These are phyloP conservation scores for Diaporthe citriasiana DNA, from an alignment of 2,329 filamentous ascomycete genomes.

Conservation along the genomic window DNA sequence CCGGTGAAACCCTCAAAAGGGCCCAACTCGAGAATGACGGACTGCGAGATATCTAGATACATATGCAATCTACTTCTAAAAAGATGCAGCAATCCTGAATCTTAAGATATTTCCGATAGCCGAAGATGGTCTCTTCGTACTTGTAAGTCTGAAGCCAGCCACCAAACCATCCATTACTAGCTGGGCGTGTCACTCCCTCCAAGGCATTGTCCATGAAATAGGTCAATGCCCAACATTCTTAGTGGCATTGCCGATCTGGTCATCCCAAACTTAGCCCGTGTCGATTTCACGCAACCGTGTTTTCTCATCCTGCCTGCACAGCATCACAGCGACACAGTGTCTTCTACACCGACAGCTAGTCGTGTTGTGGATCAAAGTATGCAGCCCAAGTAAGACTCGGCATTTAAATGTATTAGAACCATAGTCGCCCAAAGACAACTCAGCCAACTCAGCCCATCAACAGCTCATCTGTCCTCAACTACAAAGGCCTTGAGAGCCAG, in stretches of 20 bases:
- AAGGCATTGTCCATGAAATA: background rate
- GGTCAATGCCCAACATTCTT: background rate
- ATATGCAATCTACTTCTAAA: background rate
- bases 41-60: background rate
- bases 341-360: background rate
- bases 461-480: background rate
- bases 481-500: background rate
- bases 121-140: background rate
- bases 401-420: constrained; percentile 11
- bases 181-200: background rate
- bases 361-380: background rate
- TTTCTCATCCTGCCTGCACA: background rate
- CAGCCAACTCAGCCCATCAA: background rate
- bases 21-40: background rate
- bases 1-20: constrained; percentile 4
- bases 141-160: background rate
- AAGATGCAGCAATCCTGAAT: background rate
- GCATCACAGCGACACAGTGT: background rate
- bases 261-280: background rate
- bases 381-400: constrained; percentile 2
- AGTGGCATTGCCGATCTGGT: background rate
- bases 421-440: constrained; percentile 1
- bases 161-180: background rate
- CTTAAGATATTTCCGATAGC: background rate
- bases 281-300: background rate